Percentiles rank a stretch among this genome's conserved stretches.
phyloP scores from a whole-genome alignment of 352 stramenopile species.

The Stephanocyclus meneghinianus region DNA sequence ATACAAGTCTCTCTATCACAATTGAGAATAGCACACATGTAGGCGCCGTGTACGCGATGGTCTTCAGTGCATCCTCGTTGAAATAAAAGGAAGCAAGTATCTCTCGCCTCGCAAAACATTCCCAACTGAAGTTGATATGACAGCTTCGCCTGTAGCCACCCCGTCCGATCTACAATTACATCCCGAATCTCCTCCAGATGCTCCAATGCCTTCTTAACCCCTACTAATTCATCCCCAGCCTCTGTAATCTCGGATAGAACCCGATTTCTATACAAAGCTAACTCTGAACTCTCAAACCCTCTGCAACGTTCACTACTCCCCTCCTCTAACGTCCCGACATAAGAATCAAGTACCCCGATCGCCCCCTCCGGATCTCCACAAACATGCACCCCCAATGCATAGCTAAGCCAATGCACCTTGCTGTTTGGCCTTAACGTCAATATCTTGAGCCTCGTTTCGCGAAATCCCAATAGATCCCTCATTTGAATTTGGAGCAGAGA shows the following conservation, averaged over 20 bases:
- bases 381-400: constrained; percentile 94
- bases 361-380: constrained; percentile 90
- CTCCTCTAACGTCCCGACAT: constrained; percentile 88
- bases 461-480: constrained; percentile 88
- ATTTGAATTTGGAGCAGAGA: constrained; percentile 93
- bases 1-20: constrained; percentile 48
- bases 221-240: constrained; percentile 14
- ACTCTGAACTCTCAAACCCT: constrained; percentile 93
- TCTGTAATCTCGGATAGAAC: constrained; percentile 88
- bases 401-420: constrained; percentile 94
- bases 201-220: constrained; percentile 78
- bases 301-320: constrained; percentile 64
- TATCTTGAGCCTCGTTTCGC: constrained; percentile 90
- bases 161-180: constrained; percentile 72
- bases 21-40: constrained; percentile 76
- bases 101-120: constrained; percentile 50
- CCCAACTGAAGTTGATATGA: constrained; percentile 67
- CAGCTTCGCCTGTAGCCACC: constrained; percentile 58
- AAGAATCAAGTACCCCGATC: constrained; percentile 94
- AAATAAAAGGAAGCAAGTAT: constrained; percentile 63
- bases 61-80: constrained; percentile 72
- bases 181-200: constrained; percentile 87
- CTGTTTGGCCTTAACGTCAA: constrained; percentile 92
- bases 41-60: constrained; percentile 72
- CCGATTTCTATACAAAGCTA: constrained; percentile 94